Evolutionary conservation across 2,329 filamentous ascomycete species (phyloP).

Genomic region (Botryotinia calthae): DNA sequence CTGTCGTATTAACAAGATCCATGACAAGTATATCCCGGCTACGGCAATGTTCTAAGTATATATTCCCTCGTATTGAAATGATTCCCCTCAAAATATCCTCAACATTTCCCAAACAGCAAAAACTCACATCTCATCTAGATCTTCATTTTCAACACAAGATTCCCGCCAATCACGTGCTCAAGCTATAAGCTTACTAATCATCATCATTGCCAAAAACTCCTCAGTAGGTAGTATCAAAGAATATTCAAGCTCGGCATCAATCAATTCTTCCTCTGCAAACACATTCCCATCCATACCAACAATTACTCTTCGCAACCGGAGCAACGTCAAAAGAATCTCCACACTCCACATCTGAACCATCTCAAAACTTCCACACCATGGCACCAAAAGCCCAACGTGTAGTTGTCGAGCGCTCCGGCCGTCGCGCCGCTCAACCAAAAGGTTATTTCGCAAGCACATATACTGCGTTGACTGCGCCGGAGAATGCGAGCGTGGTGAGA

Average conservation of each 20-base stretch:
- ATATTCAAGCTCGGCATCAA: not conserved
- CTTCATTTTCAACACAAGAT: not conserved
- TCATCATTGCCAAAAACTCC: slow-evolving; percentile 18
- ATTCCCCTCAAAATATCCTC: not conserved
- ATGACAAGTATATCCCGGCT: not conserved
- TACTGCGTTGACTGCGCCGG: slow-evolving; percentile 60
- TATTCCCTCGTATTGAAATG: not conserved
- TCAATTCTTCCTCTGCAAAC: not conserved
- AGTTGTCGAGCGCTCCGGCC: slow-evolving; percentile 30
- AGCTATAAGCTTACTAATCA: not conserved
- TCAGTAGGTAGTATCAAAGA: not conserved
- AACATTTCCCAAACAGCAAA: not conserved
- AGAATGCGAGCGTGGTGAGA: slow-evolving; percentile 67
- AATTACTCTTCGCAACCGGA: not conserved
- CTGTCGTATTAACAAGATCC: too few species aligned
- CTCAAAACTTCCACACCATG: slow-evolving; percentile 47
- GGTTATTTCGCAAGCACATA: slow-evolving; percentile 59
- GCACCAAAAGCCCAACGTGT: slow-evolving; percentile 58
- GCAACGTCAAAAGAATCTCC: not conserved
- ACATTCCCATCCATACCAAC: not conserved
- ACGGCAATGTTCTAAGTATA: not conserved
- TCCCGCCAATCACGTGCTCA: not conserved
- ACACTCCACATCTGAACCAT: not conserved
- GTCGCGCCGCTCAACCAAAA: slow-evolving; percentile 43
- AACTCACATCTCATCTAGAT: too few species aligned